These are phyloP conservation scores for Vaccinium vitisidaea DNA, from an alignment of 148 eudicot species.

Conservation along the genomic window DNA sequence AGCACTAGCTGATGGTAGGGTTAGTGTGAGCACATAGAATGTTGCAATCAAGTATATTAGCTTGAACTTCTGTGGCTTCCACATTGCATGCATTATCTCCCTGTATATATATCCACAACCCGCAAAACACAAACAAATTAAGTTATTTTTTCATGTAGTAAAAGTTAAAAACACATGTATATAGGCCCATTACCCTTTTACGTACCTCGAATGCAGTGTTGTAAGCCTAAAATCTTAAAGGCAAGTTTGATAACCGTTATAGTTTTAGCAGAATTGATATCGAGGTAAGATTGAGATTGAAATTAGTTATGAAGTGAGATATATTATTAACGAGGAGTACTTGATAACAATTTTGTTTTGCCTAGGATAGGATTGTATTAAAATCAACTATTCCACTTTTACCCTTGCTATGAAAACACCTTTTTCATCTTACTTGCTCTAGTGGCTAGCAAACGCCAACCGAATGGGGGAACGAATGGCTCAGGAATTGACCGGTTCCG, in stretches of 20 bases:
- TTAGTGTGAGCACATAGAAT: constrained; percentile 68
- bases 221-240: not conserved
- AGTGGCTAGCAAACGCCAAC: no score
- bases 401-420: not conserved
- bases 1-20: constrained; percentile 80
- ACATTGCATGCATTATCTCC: constrained; percentile 89
- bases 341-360: no score
- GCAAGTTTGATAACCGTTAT: not conserved
- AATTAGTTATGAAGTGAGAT: not conserved
- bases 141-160: not conserved
- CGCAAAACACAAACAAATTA: no score
- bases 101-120: constrained; percentile 20
- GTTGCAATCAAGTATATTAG: constrained; percentile 67
- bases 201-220: not conserved
- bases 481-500: no score
- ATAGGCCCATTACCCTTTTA: not conserved
- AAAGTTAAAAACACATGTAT: not conserved
- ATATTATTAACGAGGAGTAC: no score
- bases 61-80: constrained; percentile 88
- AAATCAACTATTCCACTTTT: not conserved
- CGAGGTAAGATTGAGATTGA: not conserved
- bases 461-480: no score
- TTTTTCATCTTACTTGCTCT: not conserved
- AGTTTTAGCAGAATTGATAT: not conserved
- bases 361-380: not conserved